These are phyloP conservation scores for Phytophthora citricola DNA, from an alignment of 352 stramenopile genomes.

Conservation along the genomic window DNA sequence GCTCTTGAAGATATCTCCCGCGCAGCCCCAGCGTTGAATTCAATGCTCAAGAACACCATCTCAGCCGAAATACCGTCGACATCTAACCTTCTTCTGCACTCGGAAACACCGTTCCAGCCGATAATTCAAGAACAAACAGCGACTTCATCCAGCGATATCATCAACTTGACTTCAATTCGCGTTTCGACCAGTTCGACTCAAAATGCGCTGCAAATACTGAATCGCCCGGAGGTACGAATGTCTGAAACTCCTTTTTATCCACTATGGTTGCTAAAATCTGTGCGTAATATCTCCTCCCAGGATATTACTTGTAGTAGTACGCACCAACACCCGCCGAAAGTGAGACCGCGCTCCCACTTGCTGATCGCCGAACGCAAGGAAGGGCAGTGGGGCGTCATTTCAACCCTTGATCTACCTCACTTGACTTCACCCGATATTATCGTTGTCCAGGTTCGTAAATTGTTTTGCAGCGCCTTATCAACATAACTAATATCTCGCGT, in stretches of 20 bases:
- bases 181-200: constrained; percentile 32
- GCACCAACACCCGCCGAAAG: background rate
- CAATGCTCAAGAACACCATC: constrained; percentile 3
- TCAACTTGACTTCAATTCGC: constrained; percentile 53
- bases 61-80: background rate
- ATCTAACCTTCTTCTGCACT: constrained; percentile 12
- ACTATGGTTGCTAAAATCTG: constrained; percentile 1
- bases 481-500: constrained; percentile 2
- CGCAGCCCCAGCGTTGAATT: constrained; percentile 7
- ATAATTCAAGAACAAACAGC: constrained; percentile 8
- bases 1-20: constrained; percentile 31
- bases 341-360: constrained; percentile 35
- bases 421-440: constrained; percentile 49
- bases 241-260: background rate
- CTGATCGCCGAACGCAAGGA: constrained; percentile 31
- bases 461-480: background rate
- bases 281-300: constrained; percentile 8
- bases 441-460: constrained; percentile 46
- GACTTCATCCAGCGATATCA: constrained; percentile 22
- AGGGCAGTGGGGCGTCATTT: constrained; percentile 29
- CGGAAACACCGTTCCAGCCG: background rate
- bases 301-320: constrained; percentile 1
- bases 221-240: constrained; percentile 22
- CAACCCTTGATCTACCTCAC: constrained; percentile 31
- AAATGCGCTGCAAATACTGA: constrained; percentile 50